These are phyloP conservation scores for Alternaria consortialis DNA, from an alignment of 2,329 filamentous ascomycete genomes.

Conservation along the genomic window DNA sequence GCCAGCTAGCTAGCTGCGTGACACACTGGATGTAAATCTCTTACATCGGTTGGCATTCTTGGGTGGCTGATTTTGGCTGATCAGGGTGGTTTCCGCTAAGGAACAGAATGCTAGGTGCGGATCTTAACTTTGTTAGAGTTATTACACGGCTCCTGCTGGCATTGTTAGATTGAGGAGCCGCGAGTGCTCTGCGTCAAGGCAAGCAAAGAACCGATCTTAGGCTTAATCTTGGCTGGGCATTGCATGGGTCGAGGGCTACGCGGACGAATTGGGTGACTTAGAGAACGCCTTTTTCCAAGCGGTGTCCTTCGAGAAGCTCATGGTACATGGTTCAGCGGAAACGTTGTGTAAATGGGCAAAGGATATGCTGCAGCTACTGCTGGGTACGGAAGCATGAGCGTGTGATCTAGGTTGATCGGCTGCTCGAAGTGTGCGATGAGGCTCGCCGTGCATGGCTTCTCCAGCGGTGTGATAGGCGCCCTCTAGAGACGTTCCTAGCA, in stretches of 20 bases:
- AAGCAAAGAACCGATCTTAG: slow-evolving; percentile 39
- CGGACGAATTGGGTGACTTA: slow-evolving; percentile 37
- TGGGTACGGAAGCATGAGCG: slow-evolving; percentile 20
- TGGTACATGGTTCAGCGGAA: slow-evolving; percentile 21
- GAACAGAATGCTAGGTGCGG: slow-evolving; percentile 32
- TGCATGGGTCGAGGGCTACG: background rate
- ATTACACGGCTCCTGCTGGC: slow-evolving; percentile 31
- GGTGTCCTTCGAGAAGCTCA: slow-evolving; percentile 40
- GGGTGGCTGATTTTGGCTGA: slow-evolving; percentile 2
- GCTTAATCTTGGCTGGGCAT: slow-evolving; percentile 43
- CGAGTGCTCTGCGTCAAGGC: background rate
- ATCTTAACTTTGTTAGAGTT: slow-evolving; percentile 43
- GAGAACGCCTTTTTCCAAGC: slow-evolving; percentile 31
- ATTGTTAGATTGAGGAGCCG: slow-evolving; percentile 21
- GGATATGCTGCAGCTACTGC: slow-evolving; percentile 21
- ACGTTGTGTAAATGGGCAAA: slow-evolving; percentile 8
- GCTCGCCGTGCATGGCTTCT: slow-evolving; percentile 22
- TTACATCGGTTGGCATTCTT: slow-evolving; percentile 14
- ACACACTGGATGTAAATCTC: slow-evolving; percentile 11
- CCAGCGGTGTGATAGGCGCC: slow-evolving; percentile 33
- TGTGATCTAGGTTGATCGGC: slow-evolving; percentile 36
- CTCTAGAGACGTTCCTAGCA: slow-evolving; percentile 20
- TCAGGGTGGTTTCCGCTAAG: slow-evolving; percentile 13
- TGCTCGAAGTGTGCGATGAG: slow-evolving; percentile 21
- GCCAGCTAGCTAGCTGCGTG: slow-evolving; percentile 4